These are phyloP conservation scores for Cunninghamia lanceolata DNA, from an alignment of 75 land plant species.

Conservation along the genomic window DNA sequence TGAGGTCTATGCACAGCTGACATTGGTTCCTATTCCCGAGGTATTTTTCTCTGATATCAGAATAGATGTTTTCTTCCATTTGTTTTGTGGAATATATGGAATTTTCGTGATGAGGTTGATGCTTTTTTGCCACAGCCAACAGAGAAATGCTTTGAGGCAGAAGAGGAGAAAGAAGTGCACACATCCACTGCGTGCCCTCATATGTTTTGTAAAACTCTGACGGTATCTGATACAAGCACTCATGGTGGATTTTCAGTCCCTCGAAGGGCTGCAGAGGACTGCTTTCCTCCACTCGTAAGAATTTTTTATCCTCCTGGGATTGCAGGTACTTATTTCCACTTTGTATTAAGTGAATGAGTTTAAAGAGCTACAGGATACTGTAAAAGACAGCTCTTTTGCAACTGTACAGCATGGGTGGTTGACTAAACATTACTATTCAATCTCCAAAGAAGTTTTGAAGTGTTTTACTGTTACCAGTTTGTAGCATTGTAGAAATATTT, in stretches of 20 bases:
- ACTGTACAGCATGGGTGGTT: not conserved
- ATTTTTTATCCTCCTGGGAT: not conserved
- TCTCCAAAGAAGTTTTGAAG: conserved; percentile 1
- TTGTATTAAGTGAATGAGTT: not conserved
- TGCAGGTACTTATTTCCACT: conserved; percentile 5
- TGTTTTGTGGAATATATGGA: not conserved
- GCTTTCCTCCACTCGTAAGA: conserved; percentile 85
- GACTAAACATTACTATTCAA: not conserved
- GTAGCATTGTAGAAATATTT: not conserved
- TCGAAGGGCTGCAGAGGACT: conserved; percentile 87
- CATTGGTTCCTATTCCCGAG: conserved; percentile 32
- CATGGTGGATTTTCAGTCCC: conserved; percentile 93
- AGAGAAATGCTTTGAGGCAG: not conserved
- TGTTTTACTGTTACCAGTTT: not conserved
- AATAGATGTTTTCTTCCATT: not conserved
- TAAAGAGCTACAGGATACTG: not conserved
- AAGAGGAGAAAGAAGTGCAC: not conserved
- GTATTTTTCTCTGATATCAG: conserved; percentile 11
- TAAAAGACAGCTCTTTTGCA: not conserved
- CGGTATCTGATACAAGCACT: conserved; percentile 84
- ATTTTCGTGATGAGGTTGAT: not conserved
- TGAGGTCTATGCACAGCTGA: conserved; percentile 46
- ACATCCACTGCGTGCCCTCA: conserved; percentile 25
- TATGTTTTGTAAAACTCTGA: conserved; percentile 86
- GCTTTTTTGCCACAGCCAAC: conserved; percentile 7